phyloP scores from a whole-genome alignment of 257 asterid genomes.

The Solanum medicagineum region DNA sequence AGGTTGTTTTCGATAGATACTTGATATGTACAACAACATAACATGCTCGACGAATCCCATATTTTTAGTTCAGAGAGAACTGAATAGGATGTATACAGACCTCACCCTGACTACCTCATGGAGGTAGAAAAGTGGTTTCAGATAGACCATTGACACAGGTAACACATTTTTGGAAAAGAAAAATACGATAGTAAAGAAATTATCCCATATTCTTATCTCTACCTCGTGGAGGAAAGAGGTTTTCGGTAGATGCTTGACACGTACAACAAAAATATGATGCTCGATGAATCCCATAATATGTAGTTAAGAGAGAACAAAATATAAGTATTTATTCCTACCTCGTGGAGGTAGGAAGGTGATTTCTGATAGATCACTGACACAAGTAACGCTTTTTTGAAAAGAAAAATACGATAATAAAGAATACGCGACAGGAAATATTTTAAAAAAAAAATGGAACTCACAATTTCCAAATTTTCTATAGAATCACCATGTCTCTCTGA shows the following conservation, averaged over 20 bases:
- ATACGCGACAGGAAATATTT: neutral
- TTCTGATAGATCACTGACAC: neutral
- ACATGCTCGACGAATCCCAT: too few relatives aligned
- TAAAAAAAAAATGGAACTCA: neutral
- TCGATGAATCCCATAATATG: neutral
- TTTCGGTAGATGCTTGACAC: neutral
- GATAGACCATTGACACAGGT: too few relatives aligned
- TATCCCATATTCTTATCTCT: neutral
- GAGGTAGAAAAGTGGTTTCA: too few relatives aligned
- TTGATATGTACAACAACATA: too few relatives aligned
- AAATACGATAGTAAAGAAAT: too few relatives aligned
- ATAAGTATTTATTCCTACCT: neutral
- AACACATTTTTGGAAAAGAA: too few relatives aligned
- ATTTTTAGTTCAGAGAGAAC: too few relatives aligned
- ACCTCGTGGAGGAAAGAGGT: neutral
- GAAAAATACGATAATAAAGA: neutral
- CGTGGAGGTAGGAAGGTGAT: neutral
- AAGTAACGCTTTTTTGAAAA: neutral
- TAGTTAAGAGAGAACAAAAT: accelerated
- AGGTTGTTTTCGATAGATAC: too few relatives aligned
- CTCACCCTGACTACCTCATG: too few relatives aligned
- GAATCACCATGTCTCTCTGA: neutral
- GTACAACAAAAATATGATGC: neutral
- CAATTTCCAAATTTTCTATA: neutral
- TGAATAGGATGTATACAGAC: too few relatives aligned